phyloP scores from a whole-genome alignment of 2,329 filamentous ascomycete genomes.

The Xenosphaeropsis pyriputrescens region DNA sequence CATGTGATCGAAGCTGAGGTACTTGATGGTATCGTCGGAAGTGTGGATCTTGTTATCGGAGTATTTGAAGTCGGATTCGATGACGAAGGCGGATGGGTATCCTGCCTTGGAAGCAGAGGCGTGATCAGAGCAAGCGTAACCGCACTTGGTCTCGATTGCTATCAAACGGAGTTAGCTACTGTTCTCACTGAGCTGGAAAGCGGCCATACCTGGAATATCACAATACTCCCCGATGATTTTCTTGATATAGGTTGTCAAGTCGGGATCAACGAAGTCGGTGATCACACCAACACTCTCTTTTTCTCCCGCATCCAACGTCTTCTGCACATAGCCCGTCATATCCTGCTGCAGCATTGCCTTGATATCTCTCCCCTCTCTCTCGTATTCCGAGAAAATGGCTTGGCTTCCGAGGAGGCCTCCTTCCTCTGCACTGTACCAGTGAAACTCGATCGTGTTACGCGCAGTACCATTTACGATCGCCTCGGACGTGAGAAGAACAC shows the following conservation, averaged over 20 bases:
- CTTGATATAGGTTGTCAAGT: constrained; percentile 82
- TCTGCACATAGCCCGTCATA: constrained; percentile 84
- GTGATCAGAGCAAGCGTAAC: constrained; percentile 71
- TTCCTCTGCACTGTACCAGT: constrained; percentile 91
- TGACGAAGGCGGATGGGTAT: constrained; percentile 63
- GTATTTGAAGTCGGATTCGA: constrained; percentile 55
- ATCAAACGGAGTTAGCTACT: constrained; percentile 43
- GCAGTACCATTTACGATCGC: constrained; percentile 57
- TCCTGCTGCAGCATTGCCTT: constrained; percentile 98
- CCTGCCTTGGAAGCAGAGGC: constrained; percentile 60
- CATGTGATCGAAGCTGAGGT: constrained; percentile 78
- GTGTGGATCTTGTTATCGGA: constrained; percentile 56
- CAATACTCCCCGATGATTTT: constrained; percentile 51
- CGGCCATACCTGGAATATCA: too few species aligned
- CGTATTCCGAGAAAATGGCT: constrained; percentile 75
- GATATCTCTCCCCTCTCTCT: constrained; percentile 56
- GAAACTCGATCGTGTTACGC: constrained; percentile 84
- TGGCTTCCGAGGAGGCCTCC: constrained; percentile 78
- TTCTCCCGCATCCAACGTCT: constrained; percentile 68
- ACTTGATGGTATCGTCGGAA: constrained; percentile 55
- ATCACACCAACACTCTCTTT: constrained; percentile 84
- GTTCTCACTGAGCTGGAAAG: too few species aligned
- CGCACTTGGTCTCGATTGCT: constrained; percentile 64
- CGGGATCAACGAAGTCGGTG: constrained; percentile 75
- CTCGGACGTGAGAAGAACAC: constrained; percentile 61